phyloP scores from a whole-genome alignment of 2,329 filamentous ascomycete genomes.

The Amauroascus niger region DNA sequence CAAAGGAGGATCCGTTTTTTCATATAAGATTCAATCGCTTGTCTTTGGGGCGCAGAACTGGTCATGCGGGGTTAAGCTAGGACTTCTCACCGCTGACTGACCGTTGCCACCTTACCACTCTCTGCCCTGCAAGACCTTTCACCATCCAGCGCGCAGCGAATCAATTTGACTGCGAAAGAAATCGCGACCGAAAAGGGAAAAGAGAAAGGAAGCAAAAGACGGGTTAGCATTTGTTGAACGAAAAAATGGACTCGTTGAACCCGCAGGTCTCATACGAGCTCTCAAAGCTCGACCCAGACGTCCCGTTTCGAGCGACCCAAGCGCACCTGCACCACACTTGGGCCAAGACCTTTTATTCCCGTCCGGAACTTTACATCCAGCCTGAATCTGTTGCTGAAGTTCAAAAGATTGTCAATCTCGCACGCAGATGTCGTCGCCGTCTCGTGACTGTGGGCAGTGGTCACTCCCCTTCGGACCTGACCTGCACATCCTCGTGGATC shows the following conservation, averaged over 20 bases:
- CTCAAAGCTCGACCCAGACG: slow-evolving; percentile 47
- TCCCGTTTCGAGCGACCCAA: slow-evolving; percentile 67
- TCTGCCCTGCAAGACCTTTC: not conserved
- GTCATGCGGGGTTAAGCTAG: slow-evolving; percentile 8
- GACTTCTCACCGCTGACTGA: not conserved
- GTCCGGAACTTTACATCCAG: slow-evolving; percentile 83
- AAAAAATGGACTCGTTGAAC: slow-evolving; percentile 14
- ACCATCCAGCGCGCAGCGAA: not conserved
- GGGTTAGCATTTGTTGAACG: not conserved
- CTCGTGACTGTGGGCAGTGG: slow-evolving; percentile 80
- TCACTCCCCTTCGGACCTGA: slow-evolving; percentile 85
- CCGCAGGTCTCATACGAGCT: slow-evolving; percentile 41
- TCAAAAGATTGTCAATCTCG: slow-evolving; percentile 70
- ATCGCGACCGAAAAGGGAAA: not conserved
- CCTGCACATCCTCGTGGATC: slow-evolving; percentile 88
- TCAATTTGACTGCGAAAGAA: not conserved
- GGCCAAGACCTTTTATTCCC: slow-evolving; percentile 84
- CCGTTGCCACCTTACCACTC: not conserved
- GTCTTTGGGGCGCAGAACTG: not conserved
- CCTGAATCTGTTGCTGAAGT: slow-evolving; percentile 71
- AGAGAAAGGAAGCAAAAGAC: not conserved
- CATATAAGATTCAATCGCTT: not conserved
- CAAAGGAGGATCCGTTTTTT: not conserved
- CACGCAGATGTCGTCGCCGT: slow-evolving; percentile 68
- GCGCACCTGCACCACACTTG: slow-evolving; percentile 79